Evolutionary conservation across 768 basidiomycete genomes (phyloP).

Genomic region (Leccinum sublutescens): DNA sequence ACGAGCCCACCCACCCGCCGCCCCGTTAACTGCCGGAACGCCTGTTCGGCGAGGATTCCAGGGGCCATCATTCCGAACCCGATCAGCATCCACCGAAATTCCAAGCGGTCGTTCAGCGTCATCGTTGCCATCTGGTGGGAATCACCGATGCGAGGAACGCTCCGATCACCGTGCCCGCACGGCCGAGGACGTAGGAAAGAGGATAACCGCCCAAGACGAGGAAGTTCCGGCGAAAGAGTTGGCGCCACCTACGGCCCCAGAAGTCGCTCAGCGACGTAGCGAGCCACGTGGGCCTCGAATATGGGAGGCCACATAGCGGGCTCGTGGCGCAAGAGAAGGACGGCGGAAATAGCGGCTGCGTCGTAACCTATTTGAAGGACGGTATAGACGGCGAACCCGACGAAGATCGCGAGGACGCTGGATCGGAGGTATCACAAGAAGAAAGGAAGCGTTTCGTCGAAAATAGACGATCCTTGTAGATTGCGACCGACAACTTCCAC

Average conservation of each 20-base stretch:
- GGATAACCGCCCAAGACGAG: constrained; percentile 33
- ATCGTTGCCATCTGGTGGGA: constrained; percentile 53
- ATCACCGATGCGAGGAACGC: constrained; percentile 56
- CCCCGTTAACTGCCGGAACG: constrained; percentile 23
- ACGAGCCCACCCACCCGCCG: constrained; percentile 27
- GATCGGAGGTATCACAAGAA: constrained; percentile 35
- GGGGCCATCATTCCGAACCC: constrained; percentile 58
- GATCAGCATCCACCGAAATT: constrained; percentile 40
- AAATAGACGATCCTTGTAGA: constrained; percentile 29
- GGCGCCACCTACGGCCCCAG: constrained; percentile 42
- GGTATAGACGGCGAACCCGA: constrained; percentile 45
- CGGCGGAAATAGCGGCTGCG: constrained; percentile 20
- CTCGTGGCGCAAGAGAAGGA: constrained; percentile 30
- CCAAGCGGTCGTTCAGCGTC: constrained; percentile 47
- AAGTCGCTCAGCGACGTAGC: constrained; percentile 38
- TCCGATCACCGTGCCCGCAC: constrained; percentile 48
- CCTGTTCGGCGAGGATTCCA: constrained; percentile 46
- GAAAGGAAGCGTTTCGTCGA: constrained; percentile 31
- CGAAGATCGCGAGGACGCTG: constrained; percentile 39
- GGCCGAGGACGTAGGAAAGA: constrained; percentile 41
- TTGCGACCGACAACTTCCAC: constrained; percentile 25
- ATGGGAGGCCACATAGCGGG: constrained; percentile 34
- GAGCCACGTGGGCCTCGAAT: constrained; percentile 33
- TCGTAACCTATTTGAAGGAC: constrained; percentile 39
- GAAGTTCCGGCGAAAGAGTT: constrained; percentile 30